phyloP scores from a whole-genome alignment of 108 stramenopile genomes.

The Skeletonema tropicum region DNA sequence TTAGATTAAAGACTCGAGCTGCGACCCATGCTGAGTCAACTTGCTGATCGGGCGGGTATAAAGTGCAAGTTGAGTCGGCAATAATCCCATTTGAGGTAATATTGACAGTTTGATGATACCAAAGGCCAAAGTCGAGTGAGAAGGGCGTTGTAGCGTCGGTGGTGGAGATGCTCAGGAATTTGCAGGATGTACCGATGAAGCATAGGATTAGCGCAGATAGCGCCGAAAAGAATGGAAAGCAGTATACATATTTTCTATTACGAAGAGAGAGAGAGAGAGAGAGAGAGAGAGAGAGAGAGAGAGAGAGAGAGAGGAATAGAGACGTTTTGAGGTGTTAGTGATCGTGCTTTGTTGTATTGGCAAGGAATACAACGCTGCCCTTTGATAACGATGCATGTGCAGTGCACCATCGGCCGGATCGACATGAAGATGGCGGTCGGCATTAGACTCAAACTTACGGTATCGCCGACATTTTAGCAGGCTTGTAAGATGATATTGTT shows the following conservation, averaged over 20 bases:
- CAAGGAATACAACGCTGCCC: too few species aligned
- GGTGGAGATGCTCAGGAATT: background rate
- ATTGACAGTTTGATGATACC: slow-evolving; percentile 2
- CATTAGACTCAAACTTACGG: too few species aligned
- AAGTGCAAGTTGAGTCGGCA: background rate
- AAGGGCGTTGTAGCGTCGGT: background rate
- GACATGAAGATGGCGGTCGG: too few species aligned
- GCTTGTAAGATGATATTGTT: too few species aligned
- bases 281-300: too few species aligned
- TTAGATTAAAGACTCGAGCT: background rate
- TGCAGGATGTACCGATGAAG: background rate
- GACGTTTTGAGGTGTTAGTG: too few species aligned
- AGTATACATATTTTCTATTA: background rate
- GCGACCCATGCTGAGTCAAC: background rate
- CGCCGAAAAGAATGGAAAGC: background rate
- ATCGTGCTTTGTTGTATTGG: too few species aligned
- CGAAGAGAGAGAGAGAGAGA: too few species aligned
- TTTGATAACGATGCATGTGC: too few species aligned
- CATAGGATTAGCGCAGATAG: background rate
- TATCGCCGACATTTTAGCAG: too few species aligned
- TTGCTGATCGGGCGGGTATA: background rate
- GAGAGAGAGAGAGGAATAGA: too few species aligned
- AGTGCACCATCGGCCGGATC: too few species aligned
- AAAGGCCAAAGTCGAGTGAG: background rate
- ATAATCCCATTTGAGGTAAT: background rate